Evolutionary conservation across 768 basidiomycete species (phyloP).

Genomic region (Leccinum boreale): DNA sequence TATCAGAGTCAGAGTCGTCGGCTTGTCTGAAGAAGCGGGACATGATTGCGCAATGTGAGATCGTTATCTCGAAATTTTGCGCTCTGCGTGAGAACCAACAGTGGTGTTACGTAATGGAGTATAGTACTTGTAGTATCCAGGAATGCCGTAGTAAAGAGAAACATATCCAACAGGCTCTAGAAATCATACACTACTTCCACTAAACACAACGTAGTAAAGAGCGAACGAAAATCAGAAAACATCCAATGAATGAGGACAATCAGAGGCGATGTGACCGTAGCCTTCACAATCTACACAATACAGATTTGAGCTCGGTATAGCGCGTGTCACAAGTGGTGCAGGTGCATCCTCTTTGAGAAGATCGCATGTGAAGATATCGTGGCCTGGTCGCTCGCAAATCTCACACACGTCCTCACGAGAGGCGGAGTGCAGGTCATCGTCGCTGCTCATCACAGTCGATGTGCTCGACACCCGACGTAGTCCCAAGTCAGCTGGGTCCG

Average conservation of each 20-base stretch:
- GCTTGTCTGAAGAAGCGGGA: conserved; percentile 88
- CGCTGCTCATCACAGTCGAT: conserved; percentile 23
- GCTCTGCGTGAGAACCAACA: conserved; percentile 14
- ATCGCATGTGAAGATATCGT: conserved; percentile 84
- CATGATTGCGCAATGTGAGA: conserved; percentile 43
- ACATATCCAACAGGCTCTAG: conserved; percentile 12
- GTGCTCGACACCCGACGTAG: conserved; percentile 20
- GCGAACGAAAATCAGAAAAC: conserved; percentile 57
- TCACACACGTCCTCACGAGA: conserved; percentile 64
- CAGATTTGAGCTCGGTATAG: conserved; percentile 31
- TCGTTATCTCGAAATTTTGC: conserved; percentile 28
- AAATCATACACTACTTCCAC: conserved; percentile 19
- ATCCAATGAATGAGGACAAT: conserved; percentile 85
- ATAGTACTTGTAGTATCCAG: neutral
- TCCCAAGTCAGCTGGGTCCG: conserved; percentile 35
- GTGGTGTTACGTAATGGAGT: conserved; percentile 15
- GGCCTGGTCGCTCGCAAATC: conserved; percentile 80
- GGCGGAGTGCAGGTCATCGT: conserved; percentile 20
- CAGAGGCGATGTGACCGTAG: conserved; percentile 67
- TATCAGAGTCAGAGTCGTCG: conserved; percentile 76
- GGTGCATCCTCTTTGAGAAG: conserved; percentile 58
- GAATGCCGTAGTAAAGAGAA: conserved; percentile 2
- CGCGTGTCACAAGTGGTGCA: conserved; percentile 18
- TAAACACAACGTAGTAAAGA: conserved; percentile 6
- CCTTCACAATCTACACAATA: conserved; percentile 87